phyloP scores from a whole-genome alignment of 257 asterid species.

The Solanum peruvianum region DNA sequence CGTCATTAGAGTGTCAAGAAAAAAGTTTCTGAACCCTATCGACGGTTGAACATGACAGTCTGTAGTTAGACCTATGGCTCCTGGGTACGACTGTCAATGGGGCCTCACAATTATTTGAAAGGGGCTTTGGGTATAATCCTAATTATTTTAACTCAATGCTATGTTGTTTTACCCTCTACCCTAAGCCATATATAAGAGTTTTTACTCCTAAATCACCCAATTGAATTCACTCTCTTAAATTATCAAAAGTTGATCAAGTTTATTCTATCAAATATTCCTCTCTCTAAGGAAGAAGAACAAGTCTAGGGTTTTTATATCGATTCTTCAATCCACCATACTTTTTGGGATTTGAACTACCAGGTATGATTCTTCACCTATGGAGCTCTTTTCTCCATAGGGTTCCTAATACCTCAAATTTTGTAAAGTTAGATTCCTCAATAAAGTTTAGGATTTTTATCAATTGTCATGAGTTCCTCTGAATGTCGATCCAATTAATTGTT shows the following conservation, averaged over 20 bases:
- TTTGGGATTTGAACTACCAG: neutral
- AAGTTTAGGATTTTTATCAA: neutral
- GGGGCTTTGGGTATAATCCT: neutral
- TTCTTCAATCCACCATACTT: neutral
- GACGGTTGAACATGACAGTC: neutral
- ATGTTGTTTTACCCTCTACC: neutral
- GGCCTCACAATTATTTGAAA: neutral
- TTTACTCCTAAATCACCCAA: neutral
- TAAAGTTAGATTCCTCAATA: neutral
- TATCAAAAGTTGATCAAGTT: neutral
- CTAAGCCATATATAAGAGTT: neutral
- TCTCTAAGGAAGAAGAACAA: neutral
- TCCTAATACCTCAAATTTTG: neutral
- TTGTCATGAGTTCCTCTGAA: neutral
- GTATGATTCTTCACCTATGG: neutral
- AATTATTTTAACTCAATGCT: no score
- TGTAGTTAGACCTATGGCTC: neutral
- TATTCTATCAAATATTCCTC: neutral
- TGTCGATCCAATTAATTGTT: neutral
- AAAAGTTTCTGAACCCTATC: neutral
- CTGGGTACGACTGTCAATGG: neutral
- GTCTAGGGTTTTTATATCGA: neutral
- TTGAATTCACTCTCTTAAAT: neutral
- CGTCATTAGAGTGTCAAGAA: neutral
- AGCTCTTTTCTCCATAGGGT: neutral